Evolutionary conservation across 495 filamentous ascomycete genomes (phyloP).

Genomic region (Penicillium lagena): DNA sequence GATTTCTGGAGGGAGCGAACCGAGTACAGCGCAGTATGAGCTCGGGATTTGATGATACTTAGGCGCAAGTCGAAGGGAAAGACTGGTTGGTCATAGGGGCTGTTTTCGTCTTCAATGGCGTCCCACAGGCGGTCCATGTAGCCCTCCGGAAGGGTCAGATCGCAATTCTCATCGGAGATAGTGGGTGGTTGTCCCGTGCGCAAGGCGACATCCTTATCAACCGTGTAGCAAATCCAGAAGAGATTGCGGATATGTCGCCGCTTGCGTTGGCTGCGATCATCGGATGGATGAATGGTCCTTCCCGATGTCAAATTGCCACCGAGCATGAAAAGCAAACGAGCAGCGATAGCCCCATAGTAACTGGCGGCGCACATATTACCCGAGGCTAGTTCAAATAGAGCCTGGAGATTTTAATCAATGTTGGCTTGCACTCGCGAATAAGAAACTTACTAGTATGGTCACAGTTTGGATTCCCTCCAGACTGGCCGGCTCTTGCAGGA

Average conservation of each 20-base stretch:
- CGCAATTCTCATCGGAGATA: conserved; percentile 47
- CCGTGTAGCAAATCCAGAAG: conserved; percentile 48
- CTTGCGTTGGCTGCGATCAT: conserved; percentile 6
- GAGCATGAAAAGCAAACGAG: conserved; percentile 40
- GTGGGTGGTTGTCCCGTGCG: conserved; percentile 46
- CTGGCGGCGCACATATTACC: conserved; percentile 40
- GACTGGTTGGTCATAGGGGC: conserved; percentile 21
- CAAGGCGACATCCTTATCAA: conserved; percentile 45
- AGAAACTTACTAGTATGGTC: conserved; percentile 34
- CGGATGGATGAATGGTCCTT: neutral
- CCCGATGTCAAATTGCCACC: conserved; percentile 27
- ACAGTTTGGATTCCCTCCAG: conserved; percentile 36
- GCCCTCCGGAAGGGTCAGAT: conserved; percentile 40
- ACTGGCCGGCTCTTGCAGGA: conserved; percentile 33
- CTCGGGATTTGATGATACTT: conserved; percentile 43
- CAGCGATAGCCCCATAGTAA: conserved; percentile 35
- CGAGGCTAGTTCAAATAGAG: conserved; percentile 34
- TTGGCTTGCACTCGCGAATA: neutral
- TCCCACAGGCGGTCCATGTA: conserved; percentile 31
- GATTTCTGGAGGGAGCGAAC: conserved; percentile 39
- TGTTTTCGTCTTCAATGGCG: conserved; percentile 19
- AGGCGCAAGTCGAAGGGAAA: conserved; percentile 44
- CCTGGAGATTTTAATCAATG: conserved; percentile 13
- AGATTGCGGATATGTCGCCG: conserved; percentile 37
- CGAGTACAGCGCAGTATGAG: conserved; percentile 42